Conservation (phyloP, 331 rosid genomes). For the Acacia pycnantha region DNA sequence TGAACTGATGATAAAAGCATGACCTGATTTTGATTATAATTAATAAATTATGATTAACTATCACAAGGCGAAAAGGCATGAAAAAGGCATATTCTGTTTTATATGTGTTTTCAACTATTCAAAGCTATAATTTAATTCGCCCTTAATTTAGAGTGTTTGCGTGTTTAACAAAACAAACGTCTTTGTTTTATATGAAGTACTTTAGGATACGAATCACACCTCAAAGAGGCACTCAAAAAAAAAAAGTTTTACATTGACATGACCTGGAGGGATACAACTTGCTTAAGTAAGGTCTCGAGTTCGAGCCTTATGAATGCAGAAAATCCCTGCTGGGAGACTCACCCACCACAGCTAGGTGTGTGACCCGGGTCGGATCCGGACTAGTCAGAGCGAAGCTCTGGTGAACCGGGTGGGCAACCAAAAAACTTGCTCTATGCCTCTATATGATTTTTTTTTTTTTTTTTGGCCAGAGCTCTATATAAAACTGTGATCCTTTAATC, state of each 20-base stretch:
- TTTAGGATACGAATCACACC: background rate
- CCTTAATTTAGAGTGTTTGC: background rate
- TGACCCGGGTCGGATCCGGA: too few relatives aligned
- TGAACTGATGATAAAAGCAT: background rate
- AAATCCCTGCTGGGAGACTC: too few relatives aligned
- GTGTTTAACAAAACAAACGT: background rate
- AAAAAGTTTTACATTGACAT: background rate
- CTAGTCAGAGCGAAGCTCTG: too few relatives aligned
- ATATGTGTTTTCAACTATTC: background rate
- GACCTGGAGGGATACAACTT: background rate
- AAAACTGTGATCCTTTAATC: background rate
- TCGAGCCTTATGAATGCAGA: too few relatives aligned
- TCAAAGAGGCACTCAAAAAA: background rate
- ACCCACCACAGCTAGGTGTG: too few relatives aligned
- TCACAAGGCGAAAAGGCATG: background rate
- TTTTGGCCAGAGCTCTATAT: background rate
- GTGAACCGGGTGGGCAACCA: too few relatives aligned
- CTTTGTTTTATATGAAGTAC: background rate
- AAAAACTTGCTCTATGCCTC: too few relatives aligned
- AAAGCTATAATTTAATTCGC: background rate
- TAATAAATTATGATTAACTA: background rate
- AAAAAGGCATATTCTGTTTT: constrained; percentile 3
- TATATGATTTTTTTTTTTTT: too few relatives aligned
- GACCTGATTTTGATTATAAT: background rate
- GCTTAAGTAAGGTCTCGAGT: too few relatives aligned